phyloP scores from a whole-genome alignment of 106 monocot species.

The Acanthochlamys bracteata region DNA sequence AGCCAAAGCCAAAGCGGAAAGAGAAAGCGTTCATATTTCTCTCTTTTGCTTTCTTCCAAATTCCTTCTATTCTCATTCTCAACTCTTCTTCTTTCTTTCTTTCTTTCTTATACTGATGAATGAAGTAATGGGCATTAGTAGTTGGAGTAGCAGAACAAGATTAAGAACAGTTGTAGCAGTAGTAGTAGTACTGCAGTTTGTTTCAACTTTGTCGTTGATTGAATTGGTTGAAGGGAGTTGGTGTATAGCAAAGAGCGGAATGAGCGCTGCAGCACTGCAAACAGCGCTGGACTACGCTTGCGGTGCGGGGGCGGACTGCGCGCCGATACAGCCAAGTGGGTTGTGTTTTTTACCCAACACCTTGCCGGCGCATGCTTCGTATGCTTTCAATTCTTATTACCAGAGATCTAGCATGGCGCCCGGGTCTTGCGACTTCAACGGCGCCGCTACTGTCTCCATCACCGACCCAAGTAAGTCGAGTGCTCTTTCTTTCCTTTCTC shows the following conservation, averaged over 20 bases:
- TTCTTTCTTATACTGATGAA: background rate
- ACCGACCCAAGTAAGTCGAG: conserved; percentile 48
- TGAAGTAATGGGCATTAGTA: background rate
- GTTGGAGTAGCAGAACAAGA: background rate
- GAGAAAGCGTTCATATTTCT: background rate
- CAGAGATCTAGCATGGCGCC: conserved; percentile 39
- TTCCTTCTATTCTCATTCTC: background rate
- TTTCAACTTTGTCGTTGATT: no score
- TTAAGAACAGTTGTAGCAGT: background rate
- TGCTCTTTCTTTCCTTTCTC: background rate
- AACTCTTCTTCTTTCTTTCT: background rate
- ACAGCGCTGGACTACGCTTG: conserved; percentile 60
- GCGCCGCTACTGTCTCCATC: conserved; percentile 50
- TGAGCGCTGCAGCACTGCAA: conserved; percentile 18
- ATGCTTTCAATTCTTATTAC: conserved; percentile 82
- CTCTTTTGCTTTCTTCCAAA: background rate
- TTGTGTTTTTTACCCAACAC: conserved; percentile 82
- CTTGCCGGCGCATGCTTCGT: conserved; percentile 71
- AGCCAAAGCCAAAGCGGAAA: background rate
- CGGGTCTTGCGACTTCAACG: conserved; percentile 78
- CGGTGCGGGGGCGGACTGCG: conserved; percentile 46
- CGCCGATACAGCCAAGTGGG: conserved; percentile 49
- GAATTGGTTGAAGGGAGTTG: conserved; percentile 4
- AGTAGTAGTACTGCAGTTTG: background rate
- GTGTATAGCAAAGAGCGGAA: conserved; percentile 34